Conservation (phyloP, 768 basidiomycete species). For the Pleurotus tuoliensis region DNA sequence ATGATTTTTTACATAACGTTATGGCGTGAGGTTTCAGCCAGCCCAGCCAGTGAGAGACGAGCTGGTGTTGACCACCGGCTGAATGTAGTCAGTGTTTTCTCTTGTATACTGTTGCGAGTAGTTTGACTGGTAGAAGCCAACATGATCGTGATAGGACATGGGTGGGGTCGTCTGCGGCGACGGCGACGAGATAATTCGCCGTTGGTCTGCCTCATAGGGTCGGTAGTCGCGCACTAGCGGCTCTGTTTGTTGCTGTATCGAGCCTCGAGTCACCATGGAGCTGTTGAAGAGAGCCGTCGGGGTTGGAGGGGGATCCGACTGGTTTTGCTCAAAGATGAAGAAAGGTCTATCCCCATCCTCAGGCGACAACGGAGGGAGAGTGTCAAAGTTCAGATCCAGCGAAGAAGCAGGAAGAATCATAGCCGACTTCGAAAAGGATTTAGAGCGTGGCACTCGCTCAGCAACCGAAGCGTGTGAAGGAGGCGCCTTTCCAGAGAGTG, state of each 20-base stretch:
- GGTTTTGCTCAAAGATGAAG: conserved; percentile 4
- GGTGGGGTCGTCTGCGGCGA: not conserved
- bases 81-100: not conserved
- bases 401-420: not conserved
- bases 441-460: not conserved
- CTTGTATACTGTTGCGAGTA: not conserved
- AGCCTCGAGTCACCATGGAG: not conserved
- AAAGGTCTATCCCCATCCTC: conserved; percentile 5
- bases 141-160: not conserved
- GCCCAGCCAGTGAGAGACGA: conserved; percentile 50
- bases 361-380: conserved; percentile 2
- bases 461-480: not conserved
- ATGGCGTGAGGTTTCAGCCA: conserved; percentile 23
- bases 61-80: not conserved
- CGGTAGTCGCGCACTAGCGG: not conserved
- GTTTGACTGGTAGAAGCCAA: not conserved
- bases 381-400: conserved; percentile 3
- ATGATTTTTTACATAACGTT: conserved; percentile 13
- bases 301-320: not conserved
- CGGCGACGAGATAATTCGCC: not conserved
- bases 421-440: not conserved
- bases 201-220: not conserved
- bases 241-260: not conserved
- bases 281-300: not conserved
- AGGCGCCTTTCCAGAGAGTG: not conserved